Evolutionary conservation across 73 alveolate species (phyloP).

Genomic region (Tetrahymena borealis): DNA sequence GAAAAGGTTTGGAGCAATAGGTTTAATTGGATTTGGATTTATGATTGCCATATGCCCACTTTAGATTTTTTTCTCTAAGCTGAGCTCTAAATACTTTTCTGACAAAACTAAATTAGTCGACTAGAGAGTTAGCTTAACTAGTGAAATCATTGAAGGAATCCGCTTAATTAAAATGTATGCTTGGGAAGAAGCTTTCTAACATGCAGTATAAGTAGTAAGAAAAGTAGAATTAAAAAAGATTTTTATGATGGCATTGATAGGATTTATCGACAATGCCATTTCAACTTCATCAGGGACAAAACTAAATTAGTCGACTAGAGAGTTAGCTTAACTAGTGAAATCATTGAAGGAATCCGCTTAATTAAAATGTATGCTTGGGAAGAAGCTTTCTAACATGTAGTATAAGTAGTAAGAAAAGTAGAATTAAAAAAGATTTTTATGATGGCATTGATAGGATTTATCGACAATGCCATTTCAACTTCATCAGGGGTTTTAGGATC

Average conservation of each 20-base stretch:
- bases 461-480: neutral
- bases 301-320: conserved; percentile 16
- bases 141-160: conserved; percentile 37
- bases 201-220: neutral
- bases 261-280: neutral
- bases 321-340: conserved; percentile 15
- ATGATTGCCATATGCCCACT: neutral
- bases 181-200: conserved; percentile 39
- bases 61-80: neutral
- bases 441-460: neutral
- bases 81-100: neutral
- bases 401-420: neutral
- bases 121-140: conserved; percentile 20
- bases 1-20: neutral
- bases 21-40: neutral
- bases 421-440: neutral
- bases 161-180: conserved; percentile 38
- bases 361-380: conserved; percentile 51
- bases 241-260: neutral
- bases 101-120: too few species aligned
- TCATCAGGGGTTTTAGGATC: neutral
- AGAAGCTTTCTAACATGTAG: conserved; percentile 2
- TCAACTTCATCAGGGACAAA: neutral
- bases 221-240: neutral
- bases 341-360: conserved; percentile 36